Percentiles rank a stretch among this genome's conserved stretches.
Evolutionary conservation across 331 rosid genomes (phyloP).

Genomic region (Malus hybrid): DNA sequence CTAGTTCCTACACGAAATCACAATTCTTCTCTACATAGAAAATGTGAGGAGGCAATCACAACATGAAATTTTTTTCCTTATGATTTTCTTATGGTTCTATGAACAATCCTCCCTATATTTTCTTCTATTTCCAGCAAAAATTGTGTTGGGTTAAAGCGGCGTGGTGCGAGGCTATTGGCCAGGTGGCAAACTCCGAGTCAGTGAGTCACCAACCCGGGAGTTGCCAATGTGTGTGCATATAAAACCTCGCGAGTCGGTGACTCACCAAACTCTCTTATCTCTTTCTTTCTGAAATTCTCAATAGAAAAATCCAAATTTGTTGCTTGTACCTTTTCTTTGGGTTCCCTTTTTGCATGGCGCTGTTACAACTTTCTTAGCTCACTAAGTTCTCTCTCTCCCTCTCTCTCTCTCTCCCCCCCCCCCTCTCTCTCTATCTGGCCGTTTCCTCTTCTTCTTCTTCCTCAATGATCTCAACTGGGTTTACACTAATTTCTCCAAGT

Average conservation of each 20-base stretch:
- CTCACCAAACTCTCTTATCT: not conserved
- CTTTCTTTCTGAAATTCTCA: not conserved
- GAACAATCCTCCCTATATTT: too few species aligned
- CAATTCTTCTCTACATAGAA: too few species aligned
- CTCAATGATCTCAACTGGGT: not conserved
- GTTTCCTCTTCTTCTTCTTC: constrained; percentile 1
- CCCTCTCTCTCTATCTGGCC: not conserved
- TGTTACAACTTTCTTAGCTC: constrained; percentile 31
- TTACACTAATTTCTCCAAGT: not conserved
- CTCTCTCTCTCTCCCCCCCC: not conserved
- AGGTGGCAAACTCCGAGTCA: not conserved
- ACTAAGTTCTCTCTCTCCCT: not conserved
- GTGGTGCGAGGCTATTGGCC: not conserved
- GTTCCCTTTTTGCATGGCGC: constrained; percentile 50
- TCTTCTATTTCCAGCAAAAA: not conserved
- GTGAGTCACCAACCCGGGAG: not conserved
- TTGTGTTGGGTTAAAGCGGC: not conserved
- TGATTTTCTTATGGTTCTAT: too few species aligned
- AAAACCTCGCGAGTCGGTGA: not conserved
- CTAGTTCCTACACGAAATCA: too few species aligned
- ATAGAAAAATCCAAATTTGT: constrained; percentile 10
- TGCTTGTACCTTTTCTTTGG: constrained; percentile 11
- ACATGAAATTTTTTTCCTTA: too few species aligned
- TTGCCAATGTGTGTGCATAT: not conserved
- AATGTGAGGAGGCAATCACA: too few species aligned